Evolutionary conservation across 1,284 basidiomycete species (phyloP).

Genomic region (Ganoderma resinaceum): DNA sequence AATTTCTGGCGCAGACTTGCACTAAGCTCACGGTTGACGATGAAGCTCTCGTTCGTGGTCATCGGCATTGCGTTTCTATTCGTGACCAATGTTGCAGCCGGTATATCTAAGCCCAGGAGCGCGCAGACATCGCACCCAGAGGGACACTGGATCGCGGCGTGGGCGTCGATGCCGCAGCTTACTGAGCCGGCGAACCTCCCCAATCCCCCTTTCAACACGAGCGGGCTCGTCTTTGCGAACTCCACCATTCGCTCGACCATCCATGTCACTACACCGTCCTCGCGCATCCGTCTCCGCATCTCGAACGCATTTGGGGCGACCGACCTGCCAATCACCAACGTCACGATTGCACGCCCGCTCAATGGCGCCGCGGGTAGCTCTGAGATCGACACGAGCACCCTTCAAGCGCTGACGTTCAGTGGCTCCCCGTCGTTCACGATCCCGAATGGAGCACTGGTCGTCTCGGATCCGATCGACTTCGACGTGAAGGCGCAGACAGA

Average conservation of each 20-base stretch:
- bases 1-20: not conserved
- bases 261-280: conserved; percentile 47
- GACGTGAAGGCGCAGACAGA: conserved; percentile 45
- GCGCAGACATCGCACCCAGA: conserved; percentile 14
- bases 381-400: conserved; percentile 43
- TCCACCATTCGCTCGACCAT: conserved; percentile 58
- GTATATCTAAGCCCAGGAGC: not conserved
- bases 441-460: conserved; percentile 52
- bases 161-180: conserved; percentile 57
- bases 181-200: conserved; percentile 53
- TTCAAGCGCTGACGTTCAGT: conserved; percentile 52
- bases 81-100: not conserved
- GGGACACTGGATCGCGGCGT: conserved; percentile 50
- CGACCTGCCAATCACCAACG: conserved; percentile 51
- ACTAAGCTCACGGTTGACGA: conserved; percentile 1
- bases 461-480: conserved; percentile 54
- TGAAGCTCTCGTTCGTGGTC: conserved; percentile 2
- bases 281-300: conserved; percentile 51
- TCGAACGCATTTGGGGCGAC: conserved; percentile 55
- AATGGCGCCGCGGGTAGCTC: conserved; percentile 46
- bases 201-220: conserved; percentile 47
- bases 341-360: conserved; percentile 49
- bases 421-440: conserved; percentile 48
- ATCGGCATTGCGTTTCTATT: conserved; percentile 3
- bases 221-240: conserved; percentile 49